Evolutionary conservation across 805 yeast genomes (phyloP), one percentile per base, ranked within the genome.

Genomic region (Candida rishiriensis): DNA sequence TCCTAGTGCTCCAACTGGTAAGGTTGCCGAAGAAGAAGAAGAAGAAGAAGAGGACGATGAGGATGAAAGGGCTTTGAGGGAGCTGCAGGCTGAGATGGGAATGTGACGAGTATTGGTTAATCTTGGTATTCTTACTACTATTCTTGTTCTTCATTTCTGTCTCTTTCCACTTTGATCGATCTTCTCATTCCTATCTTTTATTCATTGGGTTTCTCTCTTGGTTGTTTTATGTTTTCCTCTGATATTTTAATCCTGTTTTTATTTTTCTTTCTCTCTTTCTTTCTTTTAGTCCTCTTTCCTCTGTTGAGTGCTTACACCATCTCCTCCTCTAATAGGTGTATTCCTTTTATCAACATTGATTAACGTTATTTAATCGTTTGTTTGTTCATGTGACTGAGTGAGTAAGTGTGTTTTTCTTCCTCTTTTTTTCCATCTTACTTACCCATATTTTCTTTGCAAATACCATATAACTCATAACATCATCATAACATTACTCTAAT

Each of bases 61-160:
- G 57, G 95, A 86, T 60, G 93, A 85, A 65, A 81, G 79, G 60
- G 95, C 93, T 29, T 72, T 86, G 61, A 78, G 78, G 58, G 89
- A 84, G 46, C 66, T 86, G 51, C 95, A 86, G 64, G 91, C 88
- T 21, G 93, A 86, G 64, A 85, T 86, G 93, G 93, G 93, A 12
- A 70, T 85, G 61, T 84, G 14, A 13, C 17, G 17, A 16, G 8
- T 42, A 14, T 29, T 33, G 14, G 30, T 32, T 15, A 6, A 30
- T 30, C 9, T 2, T 18, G n/a, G 9, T 38, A 3, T 15, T 34
- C 34, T 11, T 38, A 21, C n/a, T 31, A 8, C 21, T 26, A 14
- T 18, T 16, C 30, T 36, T 16, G 29, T 29, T 17, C 6, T 31
- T 12, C 18, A 8, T 29, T 28, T 29, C 10, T 40, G 31, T 36